Base-by-base conservation (phyloP, 1,139 yeast genomes). In the Geotrichum aggregatum region DNA sequence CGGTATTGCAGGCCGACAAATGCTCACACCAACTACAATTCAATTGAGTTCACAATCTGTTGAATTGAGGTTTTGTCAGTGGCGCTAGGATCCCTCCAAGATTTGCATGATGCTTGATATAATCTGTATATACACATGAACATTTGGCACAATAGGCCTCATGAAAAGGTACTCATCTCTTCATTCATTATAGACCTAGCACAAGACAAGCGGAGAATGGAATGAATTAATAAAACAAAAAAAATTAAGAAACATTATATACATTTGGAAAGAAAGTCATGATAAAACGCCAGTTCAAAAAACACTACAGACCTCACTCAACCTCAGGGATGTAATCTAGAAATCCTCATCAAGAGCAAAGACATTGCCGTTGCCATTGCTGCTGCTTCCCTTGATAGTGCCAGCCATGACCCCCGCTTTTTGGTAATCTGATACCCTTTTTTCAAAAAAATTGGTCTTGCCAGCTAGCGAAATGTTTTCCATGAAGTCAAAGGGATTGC, bases 401-500 rank as follows among this genome's bases (percentile, higher is more conserved):
- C 73, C 73, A 54, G 85, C 91, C 95, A 92, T 92, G 64, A 92
- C 98, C 75, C 98, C 98, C 54, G 98, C 98, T 77, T 92, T 92
- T 76, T 92, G 97, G 76, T 94, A 92, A 73, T 92, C 99, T 6
- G 21, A 14, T 18, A 31, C 35, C 30, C 30, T 19, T 13, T 30
- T 43, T 33, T 92, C 99, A 69, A 92, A 92, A 81, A 94, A 92
- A 77, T 92, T 92, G 63, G 98, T 91, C 80, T 92, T 92, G 72
- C 98, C 98, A 55, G 96, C 92, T 65, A 92, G 80, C 19, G 47
- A 43, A 65, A 89, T 88, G 76, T 89, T 89, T 75, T 92, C 98
- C 98, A 92, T 91, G 69, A 91, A 92, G 71, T 91, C 98, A 71
- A 92, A 92, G 70, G 99, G 99, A 71, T 91, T 92, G 58, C 86